A percentile compares a stretch with the other conserved stretches of the same genome.
These are phyloP conservation scores for Aspergillus floridensis DNA, from an alignment of 2,329 filamentous ascomycete genomes.

Conservation along the genomic window DNA sequence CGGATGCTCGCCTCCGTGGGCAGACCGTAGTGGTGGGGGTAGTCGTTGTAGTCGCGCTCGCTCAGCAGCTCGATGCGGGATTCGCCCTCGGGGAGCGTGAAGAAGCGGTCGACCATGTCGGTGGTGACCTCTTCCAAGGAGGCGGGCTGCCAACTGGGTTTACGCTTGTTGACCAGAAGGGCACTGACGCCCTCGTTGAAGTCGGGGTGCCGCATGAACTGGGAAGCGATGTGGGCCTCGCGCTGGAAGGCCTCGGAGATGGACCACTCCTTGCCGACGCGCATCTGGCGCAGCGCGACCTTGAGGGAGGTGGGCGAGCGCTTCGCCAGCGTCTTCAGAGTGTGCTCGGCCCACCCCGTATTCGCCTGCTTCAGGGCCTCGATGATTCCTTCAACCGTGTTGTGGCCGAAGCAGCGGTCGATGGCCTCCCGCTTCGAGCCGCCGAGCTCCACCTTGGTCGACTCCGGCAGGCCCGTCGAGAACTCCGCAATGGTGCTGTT, in stretches of 20 bases:
- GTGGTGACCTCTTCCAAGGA: slow-evolving; percentile 65
- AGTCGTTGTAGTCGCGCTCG: slow-evolving; percentile 62
- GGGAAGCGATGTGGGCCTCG: slow-evolving; percentile 78
- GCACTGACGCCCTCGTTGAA: slow-evolving; percentile 90
- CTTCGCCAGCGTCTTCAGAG: slow-evolving; percentile 68
- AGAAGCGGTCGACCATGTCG: slow-evolving; percentile 66
- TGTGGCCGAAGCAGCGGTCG: slow-evolving; percentile 74
- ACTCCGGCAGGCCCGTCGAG: slow-evolving; percentile 70
- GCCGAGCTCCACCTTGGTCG: no score
- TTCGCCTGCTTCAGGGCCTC: slow-evolving; percentile 60
- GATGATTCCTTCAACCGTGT: slow-evolving; percentile 69
- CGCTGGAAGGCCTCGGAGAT: slow-evolving; percentile 81
- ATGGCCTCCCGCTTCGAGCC: slow-evolving; percentile 67
- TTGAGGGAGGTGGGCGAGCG: slow-evolving; percentile 84
- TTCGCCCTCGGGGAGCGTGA: slow-evolving; percentile 51
- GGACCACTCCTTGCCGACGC: slow-evolving; percentile 69
- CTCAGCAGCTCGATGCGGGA: slow-evolving; percentile 61
- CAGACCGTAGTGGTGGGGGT: slow-evolving; percentile 72
- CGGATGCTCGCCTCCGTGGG: slow-evolving; percentile 64
- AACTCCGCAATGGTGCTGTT: slow-evolving; percentile 91
- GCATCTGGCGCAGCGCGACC: slow-evolving; percentile 81
- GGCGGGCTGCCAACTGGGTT: slow-evolving; percentile 73
- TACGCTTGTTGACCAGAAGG: slow-evolving; percentile 68
- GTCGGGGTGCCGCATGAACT: slow-evolving; percentile 89
- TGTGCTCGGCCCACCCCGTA: slow-evolving; percentile 74